Evolutionary conservation across 164 flowering plant species (phyloP).

Genomic region (Nymphaea colorata): DNA sequence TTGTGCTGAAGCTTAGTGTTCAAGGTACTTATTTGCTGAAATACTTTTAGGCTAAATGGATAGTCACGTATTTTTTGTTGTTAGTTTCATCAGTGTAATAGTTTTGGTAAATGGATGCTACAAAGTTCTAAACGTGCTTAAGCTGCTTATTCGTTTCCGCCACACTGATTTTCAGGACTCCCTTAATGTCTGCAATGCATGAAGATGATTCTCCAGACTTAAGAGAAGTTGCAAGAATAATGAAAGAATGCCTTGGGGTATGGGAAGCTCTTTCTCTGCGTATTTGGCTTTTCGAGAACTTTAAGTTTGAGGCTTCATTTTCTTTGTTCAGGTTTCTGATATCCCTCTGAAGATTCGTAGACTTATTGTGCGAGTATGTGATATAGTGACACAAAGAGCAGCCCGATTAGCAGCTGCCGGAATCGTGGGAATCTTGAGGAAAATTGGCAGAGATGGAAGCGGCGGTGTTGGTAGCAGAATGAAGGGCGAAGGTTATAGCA

Average conservation of each 20-base stretch:
- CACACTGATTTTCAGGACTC: slow-evolving; percentile 34
- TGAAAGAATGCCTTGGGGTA: slow-evolving; percentile 54
- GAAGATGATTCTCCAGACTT: slow-evolving; percentile 75
- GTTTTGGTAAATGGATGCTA: too few relatives aligned
- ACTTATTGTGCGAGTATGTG: slow-evolving; percentile 70
- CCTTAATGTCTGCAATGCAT: slow-evolving; percentile 65
- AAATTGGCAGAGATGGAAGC: slow-evolving; percentile 86
- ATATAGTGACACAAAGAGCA: slow-evolving; percentile 71
- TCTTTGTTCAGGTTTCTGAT: slow-evolving; percentile 36
- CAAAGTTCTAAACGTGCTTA: too few relatives aligned
- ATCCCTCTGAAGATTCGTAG: slow-evolving; percentile 60
- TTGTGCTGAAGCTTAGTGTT: too few relatives aligned
- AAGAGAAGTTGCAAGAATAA: slow-evolving; percentile 56
- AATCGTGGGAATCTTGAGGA: slow-evolving; percentile 86
- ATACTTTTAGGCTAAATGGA: too few relatives aligned
- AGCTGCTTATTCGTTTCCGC: neutral
- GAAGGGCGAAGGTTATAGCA: slow-evolving; percentile 18
- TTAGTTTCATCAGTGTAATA: too few relatives aligned
- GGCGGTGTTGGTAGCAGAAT: slow-evolving; percentile 49
- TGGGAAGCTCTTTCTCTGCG: neutral
- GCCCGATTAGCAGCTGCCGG: slow-evolving; percentile 93
- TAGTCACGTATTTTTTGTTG: too few relatives aligned
- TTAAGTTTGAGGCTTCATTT: neutral
- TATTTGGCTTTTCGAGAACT: neutral
- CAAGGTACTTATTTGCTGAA: too few relatives aligned